Base-by-base conservation (phyloP, 768 basidiomycete genomes). In the Lactifluus subvellereus region DNA sequence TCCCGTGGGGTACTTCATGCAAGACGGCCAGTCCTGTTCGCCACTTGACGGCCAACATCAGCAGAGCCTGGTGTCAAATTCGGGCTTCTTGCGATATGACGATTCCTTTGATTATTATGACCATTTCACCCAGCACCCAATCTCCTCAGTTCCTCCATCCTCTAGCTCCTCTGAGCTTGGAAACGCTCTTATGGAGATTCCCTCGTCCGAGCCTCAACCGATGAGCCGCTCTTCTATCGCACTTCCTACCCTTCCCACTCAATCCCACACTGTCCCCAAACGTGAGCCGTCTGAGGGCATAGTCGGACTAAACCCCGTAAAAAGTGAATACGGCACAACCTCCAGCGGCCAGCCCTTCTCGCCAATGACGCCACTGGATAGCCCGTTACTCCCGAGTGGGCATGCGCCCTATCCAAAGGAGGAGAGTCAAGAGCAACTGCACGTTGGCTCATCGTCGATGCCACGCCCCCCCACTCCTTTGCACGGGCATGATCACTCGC, bases 121-220 rank as follows among this genome's bases (percentile, higher is more conserved):
- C 16, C 18, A 49, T 1, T 56, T 51, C 33, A 30, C 35, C 14
- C 60, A 42, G 32, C 54, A 54, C 10, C 7, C 60, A 11, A 7
- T 53, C 9, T 13, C 62, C 16, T 7, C 54, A 6, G n/a, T 57
- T 16, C 59, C 55, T 14, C 37, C 50, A 0, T 54, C 61, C 16
- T 65, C 62, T 16, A 30, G 52, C 30, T 66, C 65, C 14, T 66
- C 65, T 16, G 65, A 66, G 40, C 65, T 66, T 1, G 65, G 62
- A 2, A 53, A 66, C 22, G 65, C 65, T 33, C 62, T 66, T 16
- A 42, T 54, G 8, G 65, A 63, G 35, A 45, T 64, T 47, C 40
- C 51, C 30, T 20, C 62, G 7, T 40, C 56, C 18, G 65, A 64
- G 18, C 13, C 57, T 3, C 57, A 20, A 33, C 9, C 35, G 1